A percentile compares a stretch with the other conserved stretches of the same genome.
Evolutionary conservation across 345 rosid species (phyloP).

Genomic region (Citrus trifoliata): DNA sequence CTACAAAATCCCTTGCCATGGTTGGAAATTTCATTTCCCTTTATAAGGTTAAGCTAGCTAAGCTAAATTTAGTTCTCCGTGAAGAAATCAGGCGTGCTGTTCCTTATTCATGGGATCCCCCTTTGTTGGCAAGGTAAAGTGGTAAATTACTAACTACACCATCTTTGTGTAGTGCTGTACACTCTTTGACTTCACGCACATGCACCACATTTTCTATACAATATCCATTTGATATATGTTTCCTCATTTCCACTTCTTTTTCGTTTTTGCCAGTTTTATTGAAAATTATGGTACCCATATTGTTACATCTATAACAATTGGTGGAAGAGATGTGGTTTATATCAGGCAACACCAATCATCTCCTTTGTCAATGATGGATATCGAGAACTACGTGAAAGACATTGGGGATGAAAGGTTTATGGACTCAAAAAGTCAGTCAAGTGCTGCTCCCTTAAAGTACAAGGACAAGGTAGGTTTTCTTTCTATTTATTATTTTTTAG

Average conservation of each 20-base stretch:
- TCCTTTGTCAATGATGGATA: constrained; percentile 58
- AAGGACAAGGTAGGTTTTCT: constrained; percentile 75
- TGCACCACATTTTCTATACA: neutral
- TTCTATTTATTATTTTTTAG: neutral
- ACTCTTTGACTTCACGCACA: neutral
- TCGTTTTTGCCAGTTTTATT: constrained; percentile 54
- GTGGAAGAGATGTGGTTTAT: constrained; percentile 96
- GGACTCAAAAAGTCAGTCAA: constrained; percentile 58
- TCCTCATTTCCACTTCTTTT: constrained; percentile 22
- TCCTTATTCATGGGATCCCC: constrained; percentile 98
- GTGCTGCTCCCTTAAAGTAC: constrained; percentile 69
- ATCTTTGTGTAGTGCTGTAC: neutral
- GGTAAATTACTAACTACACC: constrained; percentile 33
- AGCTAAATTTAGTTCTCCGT: constrained; percentile 43
- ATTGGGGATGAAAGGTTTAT: constrained; percentile 66
- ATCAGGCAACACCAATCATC: constrained; percentile 92
- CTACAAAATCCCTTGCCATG: constrained; percentile 89
- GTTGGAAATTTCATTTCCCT: constrained; percentile 80
- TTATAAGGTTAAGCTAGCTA: constrained; percentile 53
- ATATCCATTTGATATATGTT: constrained; percentile 1
- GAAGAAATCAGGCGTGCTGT: constrained; percentile 76
- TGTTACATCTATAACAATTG: constrained; percentile 86
- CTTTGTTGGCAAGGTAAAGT: constrained; percentile 81
- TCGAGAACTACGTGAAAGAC: constrained; percentile 78
- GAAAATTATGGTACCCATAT: constrained; percentile 86